These are phyloP conservation scores for Pyrrhoderma noxium DNA, from an alignment of 1,284 basidiomycete genomes.

Conservation along the genomic window DNA sequence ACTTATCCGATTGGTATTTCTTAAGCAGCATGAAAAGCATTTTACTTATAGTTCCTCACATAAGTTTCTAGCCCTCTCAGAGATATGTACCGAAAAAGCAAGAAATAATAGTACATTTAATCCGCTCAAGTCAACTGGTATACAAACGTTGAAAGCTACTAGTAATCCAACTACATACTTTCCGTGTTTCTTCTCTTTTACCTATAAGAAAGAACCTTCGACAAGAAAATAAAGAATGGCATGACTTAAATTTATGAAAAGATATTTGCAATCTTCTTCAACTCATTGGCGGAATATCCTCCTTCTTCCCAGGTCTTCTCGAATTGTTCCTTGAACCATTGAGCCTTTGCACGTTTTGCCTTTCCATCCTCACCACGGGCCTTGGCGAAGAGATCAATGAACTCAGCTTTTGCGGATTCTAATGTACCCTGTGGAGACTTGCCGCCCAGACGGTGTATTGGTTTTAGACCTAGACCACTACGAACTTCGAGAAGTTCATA, in stretches of 20 bases:
- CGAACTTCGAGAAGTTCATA: slow-evolving; percentile 27
- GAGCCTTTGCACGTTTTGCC: slow-evolving; percentile 6
- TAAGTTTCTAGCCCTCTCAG: too few species aligned
- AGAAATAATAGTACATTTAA: too few species aligned
- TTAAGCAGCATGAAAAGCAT: too few species aligned
- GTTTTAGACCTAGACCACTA: slow-evolving; percentile 21
- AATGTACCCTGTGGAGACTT: slow-evolving; percentile 5
- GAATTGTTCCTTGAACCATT: slow-evolving; percentile 4
- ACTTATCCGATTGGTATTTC: too few species aligned
- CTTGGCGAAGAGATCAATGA: not conserved
- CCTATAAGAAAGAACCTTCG: too few species aligned
- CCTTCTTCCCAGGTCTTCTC: slow-evolving; percentile 8
- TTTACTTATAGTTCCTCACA: too few species aligned
- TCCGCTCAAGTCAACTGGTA: too few species aligned
- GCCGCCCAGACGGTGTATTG: slow-evolving; percentile 14
- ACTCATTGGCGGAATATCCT: slow-evolving; percentile 6
- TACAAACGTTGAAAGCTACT: too few species aligned
- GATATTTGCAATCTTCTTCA: slow-evolving; percentile 5
- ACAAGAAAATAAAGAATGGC: too few species aligned
- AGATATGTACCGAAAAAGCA: too few species aligned
- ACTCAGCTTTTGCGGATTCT: slow-evolving; percentile 4
- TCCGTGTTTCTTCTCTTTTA: too few species aligned
- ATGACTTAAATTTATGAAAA: slow-evolving; percentile 1
- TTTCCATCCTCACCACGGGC: slow-evolving; percentile 9
- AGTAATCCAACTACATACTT: too few species aligned